phyloP scores from a whole-genome alignment of 2,329 filamentous ascomycete species.

The Eutypa lata region DNA sequence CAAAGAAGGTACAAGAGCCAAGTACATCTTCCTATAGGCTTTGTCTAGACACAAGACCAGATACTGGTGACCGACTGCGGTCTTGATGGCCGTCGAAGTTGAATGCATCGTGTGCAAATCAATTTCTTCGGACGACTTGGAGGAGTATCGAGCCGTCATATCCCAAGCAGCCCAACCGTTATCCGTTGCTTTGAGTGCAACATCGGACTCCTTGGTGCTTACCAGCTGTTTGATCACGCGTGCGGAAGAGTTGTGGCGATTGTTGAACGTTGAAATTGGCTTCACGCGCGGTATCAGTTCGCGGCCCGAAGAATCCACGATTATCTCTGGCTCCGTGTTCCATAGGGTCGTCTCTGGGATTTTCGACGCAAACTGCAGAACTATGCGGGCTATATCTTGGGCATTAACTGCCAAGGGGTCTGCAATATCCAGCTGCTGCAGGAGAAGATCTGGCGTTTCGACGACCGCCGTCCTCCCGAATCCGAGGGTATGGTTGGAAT shows the following conservation, averaged over 20 bases:
- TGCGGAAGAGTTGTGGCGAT: not conserved
- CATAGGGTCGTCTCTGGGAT: not conserved
- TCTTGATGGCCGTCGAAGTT: too few relatives aligned
- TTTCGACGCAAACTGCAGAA: conserved; percentile 4
- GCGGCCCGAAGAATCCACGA: not conserved
- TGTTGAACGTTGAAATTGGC: not conserved
- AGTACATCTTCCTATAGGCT: too few relatives aligned
- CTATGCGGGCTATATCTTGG: conserved; percentile 9
- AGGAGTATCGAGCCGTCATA: too few relatives aligned
- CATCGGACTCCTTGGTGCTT: not conserved
- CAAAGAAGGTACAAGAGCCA: too few relatives aligned
- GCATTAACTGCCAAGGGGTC: conserved; percentile 3
- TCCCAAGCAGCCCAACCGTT: too few relatives aligned
- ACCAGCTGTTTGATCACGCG: not conserved
- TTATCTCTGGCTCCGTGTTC: conserved; percentile 1
- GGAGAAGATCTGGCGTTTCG: conserved; percentile 13
- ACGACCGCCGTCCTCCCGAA: conserved; percentile 13
- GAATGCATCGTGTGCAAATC: too few relatives aligned
- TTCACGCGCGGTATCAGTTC: not conserved
- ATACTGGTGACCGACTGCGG: too few relatives aligned
- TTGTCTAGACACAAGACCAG: too few relatives aligned
- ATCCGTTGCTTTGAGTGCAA: too few relatives aligned
- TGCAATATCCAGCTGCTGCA: conserved; percentile 20
- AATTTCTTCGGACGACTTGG: too few relatives aligned
- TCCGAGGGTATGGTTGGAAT: conserved; percentile 20